Evolutionary conservation across 2,329 filamentous ascomycete species (phyloP).

Genomic region (Aureobasidium pullulans): DNA sequence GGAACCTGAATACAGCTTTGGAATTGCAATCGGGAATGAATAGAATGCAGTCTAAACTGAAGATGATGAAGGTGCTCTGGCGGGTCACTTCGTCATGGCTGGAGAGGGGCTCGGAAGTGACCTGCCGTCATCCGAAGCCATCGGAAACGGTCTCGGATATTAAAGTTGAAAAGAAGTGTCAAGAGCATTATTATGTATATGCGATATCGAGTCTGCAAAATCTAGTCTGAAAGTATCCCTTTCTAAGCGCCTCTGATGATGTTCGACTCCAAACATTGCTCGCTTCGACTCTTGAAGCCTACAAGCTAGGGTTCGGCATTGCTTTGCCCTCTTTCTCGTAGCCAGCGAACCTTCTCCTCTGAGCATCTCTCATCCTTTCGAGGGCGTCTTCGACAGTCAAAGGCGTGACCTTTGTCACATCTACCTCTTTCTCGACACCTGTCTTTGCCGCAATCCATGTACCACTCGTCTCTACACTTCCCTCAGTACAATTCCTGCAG

Average conservation of each 20-base stretch:
- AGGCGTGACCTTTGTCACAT: constrained; percentile 19
- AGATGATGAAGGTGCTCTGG: neutral
- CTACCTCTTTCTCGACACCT: constrained; percentile 23
- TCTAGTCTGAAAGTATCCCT: neutral
- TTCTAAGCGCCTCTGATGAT: neutral
- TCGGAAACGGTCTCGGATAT: neutral
- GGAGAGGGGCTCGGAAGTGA: neutral
- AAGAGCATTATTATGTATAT: neutral
- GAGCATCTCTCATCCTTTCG: constrained; percentile 23
- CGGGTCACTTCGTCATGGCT: neutral
- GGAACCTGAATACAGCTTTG: neutral
- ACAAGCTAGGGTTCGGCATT: constrained; percentile 27
- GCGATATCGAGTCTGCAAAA: no score
- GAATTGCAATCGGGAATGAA: no score
- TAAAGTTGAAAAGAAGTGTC: neutral
- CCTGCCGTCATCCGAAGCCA: neutral
- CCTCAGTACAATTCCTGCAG: constrained; percentile 23
- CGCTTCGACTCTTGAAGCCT: neutral
- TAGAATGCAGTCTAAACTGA: no score
- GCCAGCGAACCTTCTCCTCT: constrained; percentile 24
- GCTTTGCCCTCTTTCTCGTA: constrained; percentile 27
- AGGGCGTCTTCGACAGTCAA: constrained; percentile 18
- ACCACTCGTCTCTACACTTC: constrained; percentile 24
- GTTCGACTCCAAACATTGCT: neutral
- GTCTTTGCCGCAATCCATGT: constrained; percentile 24